phyloP scores from a whole-genome alignment of 1,284 basidiomycete species.

The Thecaphora thlaspeos region DNA sequence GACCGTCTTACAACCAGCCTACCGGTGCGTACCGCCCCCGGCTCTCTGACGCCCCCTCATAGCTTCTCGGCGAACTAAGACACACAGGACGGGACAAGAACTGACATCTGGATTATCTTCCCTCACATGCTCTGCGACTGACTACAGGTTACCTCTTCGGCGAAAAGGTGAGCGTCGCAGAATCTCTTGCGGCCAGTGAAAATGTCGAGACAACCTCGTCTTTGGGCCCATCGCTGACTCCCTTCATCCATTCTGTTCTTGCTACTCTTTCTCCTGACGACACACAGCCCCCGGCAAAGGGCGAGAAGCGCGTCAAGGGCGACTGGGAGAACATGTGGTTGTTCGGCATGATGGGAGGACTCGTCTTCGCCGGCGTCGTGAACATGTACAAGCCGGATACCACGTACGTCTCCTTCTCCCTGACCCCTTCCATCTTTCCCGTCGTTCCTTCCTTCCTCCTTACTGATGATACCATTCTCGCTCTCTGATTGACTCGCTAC shows the following conservation, averaged over 20 bases:
- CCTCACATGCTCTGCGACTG: neutral
- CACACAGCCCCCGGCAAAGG: conserved; percentile 62
- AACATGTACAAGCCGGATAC: conserved; percentile 94
- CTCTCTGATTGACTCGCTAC: conserved; percentile 4
- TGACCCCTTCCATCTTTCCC: too few relatives aligned
- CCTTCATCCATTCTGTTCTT: too few relatives aligned
- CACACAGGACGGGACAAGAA: too few relatives aligned
- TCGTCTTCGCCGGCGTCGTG: conserved; percentile 73
- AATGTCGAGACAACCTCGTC: too few relatives aligned
- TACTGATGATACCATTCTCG: neutral
- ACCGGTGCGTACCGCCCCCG: conserved; percentile 23
- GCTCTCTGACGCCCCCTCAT: neutral
- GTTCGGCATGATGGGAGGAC: conserved; percentile 74
- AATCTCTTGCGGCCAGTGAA: too few relatives aligned
- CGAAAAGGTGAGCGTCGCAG: too few relatives aligned
- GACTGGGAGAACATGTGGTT: conserved; percentile 67
- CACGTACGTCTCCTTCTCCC: conserved; percentile 66
- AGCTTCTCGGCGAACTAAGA: too few relatives aligned
- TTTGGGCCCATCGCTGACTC: too few relatives aligned
- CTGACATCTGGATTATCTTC: too few relatives aligned
- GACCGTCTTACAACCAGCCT: conserved; percentile 51
- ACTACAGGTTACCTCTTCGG: conserved; percentile 48
- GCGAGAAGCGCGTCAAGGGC: conserved; percentile 80
- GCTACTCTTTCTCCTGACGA: neutral
- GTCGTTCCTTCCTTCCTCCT: too few relatives aligned